Base-by-base conservation (phyloP, 2,329 filamentous ascomycete genomes). In the Orbilia brochopaga region DNA sequence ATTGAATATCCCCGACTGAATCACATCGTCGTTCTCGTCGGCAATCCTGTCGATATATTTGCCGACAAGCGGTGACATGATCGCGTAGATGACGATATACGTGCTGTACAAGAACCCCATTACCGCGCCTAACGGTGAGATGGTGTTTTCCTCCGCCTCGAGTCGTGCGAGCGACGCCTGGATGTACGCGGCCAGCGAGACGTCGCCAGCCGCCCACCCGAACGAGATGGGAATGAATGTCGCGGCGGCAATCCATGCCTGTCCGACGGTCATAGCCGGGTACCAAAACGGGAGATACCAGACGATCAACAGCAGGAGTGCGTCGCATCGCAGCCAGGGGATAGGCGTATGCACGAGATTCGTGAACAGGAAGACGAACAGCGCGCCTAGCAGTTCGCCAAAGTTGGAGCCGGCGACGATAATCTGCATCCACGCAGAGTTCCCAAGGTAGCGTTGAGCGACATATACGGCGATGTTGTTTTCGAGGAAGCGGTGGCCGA, bases 91-190 rank as follows among this genome's bases (percentile, higher is more conserved):
- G 42, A 83, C 79, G 42, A 84, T 82, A 74, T 84, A 83, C 6
- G 81, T 81, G 5, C 79, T 81, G 76, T 84, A 83, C 3, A 84
- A 78, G 74, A 83, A 83, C 0, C 82, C 81, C 82, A 84, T 84
- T 44, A 84, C 82, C 0, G 83, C 82, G 17, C 81, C 83, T 1
- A 84, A 78, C 0, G 82, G 80, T 1, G 82, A 83, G 1, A 84
- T 81, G 46, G 82, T 80, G 51, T 80, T 79, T 40, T 80, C 79
- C 48, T 81, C 78, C 8, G 78, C 78, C 73, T 83, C 82, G 24
- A 81, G 78, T 23, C 81, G 78, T 0, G 81, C 79, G n/a, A 84
- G 79, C 4, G 81, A 81, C 2, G 82, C 81, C 75, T 84, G 83
- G 54, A 84, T 83, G 75, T 83, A 84, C 1, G 83, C 83, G 0